Base-by-base conservation (phyloP, 257 asterid genomes). In the Solanum tarijense region DNA sequence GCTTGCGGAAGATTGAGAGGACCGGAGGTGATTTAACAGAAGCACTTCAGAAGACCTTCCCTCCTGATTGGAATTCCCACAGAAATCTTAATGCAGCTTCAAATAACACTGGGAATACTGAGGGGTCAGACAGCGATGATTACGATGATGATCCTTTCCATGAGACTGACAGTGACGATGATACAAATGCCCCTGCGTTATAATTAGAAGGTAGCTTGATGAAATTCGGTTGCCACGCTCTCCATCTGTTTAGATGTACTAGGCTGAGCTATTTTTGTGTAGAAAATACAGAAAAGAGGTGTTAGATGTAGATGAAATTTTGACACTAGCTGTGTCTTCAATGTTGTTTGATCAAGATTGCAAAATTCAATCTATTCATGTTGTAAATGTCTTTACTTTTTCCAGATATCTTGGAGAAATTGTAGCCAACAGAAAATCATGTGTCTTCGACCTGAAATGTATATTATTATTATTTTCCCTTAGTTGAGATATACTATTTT, bases 41-140 rank as follows among this genome's bases (percentile, higher is more conserved):
- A 89, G 95, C 98, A 90, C 95, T 97, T 83, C 99, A 97, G 91
- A 97, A 90, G 92, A 96, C 98, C 1, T 97, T 97, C 90, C 99
- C 99, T 5, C 99, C 99, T 1, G 99, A 97, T 83, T 97, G 99
- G 99, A 96, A 92, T 86, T 93, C 98, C 9, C 96, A 95, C 90
- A 91, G 93, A 89, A 91, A 90, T 78, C 95, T 91, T 5, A 81
- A 69, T 66, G 90, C 92, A 12, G 90, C 91, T 88, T 92, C 98
- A 18, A 90, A 89, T 83, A 73, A 34, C 1, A 75, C 90, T 62
- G 90, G 89, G 20, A 35, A 29, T 31, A 93, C 89, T 18, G 88
- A 90, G 35, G 93, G 86, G 5, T 79, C 85, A 79, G 90, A 90
- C 12, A 89, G 86, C 62, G 52, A 86, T 29, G 90, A 39, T 60